Base-by-base conservation (phyloP, 176 grass and related monocot genomes). In the Zea luxurians region DNA sequence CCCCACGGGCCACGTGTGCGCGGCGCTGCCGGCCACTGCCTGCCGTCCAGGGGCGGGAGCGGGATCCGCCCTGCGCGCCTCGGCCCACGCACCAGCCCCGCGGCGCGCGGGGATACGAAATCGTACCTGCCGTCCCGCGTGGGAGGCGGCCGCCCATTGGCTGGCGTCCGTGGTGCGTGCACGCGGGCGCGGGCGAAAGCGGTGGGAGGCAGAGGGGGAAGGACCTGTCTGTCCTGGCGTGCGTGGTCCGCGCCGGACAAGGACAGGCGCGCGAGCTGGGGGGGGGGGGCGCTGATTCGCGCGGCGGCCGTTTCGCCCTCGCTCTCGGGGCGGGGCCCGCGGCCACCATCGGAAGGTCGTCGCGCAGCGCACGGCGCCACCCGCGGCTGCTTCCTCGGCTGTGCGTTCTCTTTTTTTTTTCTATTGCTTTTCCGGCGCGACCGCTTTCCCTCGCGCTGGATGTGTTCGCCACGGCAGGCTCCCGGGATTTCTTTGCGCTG, bases 271-370 rank as follows among this genome's bases (percentile, higher is more conserved):
- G 61, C 13, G 76, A 27, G 27, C 27, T 27, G 27, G 27, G 76
- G 75, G 45, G 48, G 49, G 58, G 48, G 38, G 3, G 38, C 38
- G 38, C 38, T 40, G 38, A 40, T 40, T 40, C 77, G 86, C 76
- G 81, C 86, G 86, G 86, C 86, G 81, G 81, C 86, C 71, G 81
- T 75, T 83, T 75, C 81, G 63, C 45, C 86, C 54, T 50, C 50
- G 74, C 80, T 57, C 60, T 76, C 79, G 48, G 48, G 34, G 62
- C 11, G 76, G 86, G 70, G 5, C 70, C 80, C 79, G 34, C 43
- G 34, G 20, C 16, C 62, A 60, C 62, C 72, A 58, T 27, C 49
- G 69, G 34, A 73, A 38, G 75, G 81, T 27, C 77, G 81, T 81
- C 71, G 76, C 86, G 61, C 27, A 27, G 27, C 27, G 27, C 79